Percentiles rank a stretch among this genome's conserved stretches.
These are phyloP conservation scores for Pyrenula aspistea DNA, from an alignment of 495 filamentous ascomycete genomes.

Conservation along the genomic window DNA sequence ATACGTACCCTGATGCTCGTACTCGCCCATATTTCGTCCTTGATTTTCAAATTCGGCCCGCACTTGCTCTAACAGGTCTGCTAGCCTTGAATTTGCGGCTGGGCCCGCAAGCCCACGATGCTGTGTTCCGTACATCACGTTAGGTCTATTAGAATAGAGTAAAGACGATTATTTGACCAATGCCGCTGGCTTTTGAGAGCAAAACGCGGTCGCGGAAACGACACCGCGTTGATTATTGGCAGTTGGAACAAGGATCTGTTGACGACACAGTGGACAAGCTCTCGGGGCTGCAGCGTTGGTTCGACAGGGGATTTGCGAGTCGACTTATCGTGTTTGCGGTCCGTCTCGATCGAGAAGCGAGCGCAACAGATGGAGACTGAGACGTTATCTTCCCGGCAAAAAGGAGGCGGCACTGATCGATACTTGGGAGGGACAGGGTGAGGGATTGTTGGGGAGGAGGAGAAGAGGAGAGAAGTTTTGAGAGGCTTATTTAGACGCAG, in stretches of 20 bases:
- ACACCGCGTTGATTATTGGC: background rate
- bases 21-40: slow-evolving; percentile 60
- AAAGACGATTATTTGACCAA: too few species aligned
- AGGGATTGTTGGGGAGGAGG: background rate
- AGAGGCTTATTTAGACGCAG: background rate
- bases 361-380: too few species aligned
- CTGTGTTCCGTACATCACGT: slow-evolving; percentile 68
- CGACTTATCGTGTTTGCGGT: too few species aligned
- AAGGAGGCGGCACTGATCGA: too few species aligned
- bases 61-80: slow-evolving; percentile 82
- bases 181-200: too few species aligned
- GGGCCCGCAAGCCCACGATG: slow-evolving; percentile 69
- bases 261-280: background rate
- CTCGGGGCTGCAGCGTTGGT: background rate
- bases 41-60: slow-evolving; percentile 83
- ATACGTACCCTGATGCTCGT: slow-evolving; percentile 80
- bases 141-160: too few species aligned
- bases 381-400: too few species aligned
- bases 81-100: slow-evolving; percentile 63
- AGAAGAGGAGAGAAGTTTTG: background rate
- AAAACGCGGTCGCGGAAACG: background rate
- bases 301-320: background rate
- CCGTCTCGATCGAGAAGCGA: too few species aligned
- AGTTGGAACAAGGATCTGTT: background rate
- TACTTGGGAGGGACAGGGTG: too few species aligned